phyloP scores from a whole-genome alignment of 1,284 basidiomycete species.

The Ceratobasidium sp. region DNA sequence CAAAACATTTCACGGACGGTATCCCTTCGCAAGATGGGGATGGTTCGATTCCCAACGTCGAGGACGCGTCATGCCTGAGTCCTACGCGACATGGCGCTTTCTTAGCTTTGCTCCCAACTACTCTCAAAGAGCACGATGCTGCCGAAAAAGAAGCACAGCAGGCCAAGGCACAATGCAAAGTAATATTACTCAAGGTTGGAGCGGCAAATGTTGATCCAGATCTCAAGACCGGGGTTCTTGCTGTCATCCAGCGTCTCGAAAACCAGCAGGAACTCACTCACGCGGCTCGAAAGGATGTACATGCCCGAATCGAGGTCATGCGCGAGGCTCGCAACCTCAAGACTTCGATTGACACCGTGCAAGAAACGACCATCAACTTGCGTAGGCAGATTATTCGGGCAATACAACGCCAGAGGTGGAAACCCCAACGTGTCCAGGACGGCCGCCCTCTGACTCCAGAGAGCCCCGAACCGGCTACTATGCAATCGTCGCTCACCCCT shows the following conservation, averaged over 20 bases:
- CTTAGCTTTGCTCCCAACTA: constrained; percentile 70
- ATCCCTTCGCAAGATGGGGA: constrained; percentile 64
- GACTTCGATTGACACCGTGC: constrained; percentile 57
- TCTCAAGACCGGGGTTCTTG: constrained; percentile 59
- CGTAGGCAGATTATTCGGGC: constrained; percentile 43
- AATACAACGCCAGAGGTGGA: constrained; percentile 69
- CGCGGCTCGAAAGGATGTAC: constrained; percentile 54
- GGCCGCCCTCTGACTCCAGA: constrained; percentile 68
- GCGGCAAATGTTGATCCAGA: constrained; percentile 54
- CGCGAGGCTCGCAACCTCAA: constrained; percentile 65
- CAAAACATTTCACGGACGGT: constrained; percentile 54
- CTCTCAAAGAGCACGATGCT: constrained; percentile 59
- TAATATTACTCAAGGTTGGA: constrained; percentile 30
- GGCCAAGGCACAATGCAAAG: constrained; percentile 33
- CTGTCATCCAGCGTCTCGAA: constrained; percentile 56
- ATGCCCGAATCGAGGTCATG: constrained; percentile 58
- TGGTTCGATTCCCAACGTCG: constrained; percentile 70
- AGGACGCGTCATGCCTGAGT: constrained; percentile 65
- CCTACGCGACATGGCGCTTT: constrained; percentile 68
- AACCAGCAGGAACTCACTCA: constrained; percentile 52
- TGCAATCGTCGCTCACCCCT: constrained; percentile 49
- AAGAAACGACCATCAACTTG: constrained; percentile 57
- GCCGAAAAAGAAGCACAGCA: constrained; percentile 54
- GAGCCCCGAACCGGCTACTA: constrained; percentile 53
- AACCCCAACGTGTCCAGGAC: constrained; percentile 54